Percentiles rank a stretch among this genome's conserved stretches.
Evolutionary conservation across 306 rosid genomes (phyloP).

Genomic region (Mimosa pudica): DNA sequence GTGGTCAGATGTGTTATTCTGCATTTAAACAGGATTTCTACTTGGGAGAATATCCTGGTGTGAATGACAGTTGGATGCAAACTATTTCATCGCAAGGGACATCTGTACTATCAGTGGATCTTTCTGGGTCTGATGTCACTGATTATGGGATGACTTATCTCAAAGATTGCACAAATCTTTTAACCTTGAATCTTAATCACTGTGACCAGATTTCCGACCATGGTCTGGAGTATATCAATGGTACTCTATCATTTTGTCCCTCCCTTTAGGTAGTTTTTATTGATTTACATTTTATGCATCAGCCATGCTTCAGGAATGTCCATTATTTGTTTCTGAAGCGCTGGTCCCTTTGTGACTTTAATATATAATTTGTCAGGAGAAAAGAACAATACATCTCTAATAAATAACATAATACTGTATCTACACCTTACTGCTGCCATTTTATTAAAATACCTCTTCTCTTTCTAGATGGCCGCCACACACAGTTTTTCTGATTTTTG

Average conservation of each 20-base stretch:
- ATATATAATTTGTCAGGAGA: slow-evolving; percentile 21
- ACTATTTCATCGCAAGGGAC: slow-evolving; percentile 65
- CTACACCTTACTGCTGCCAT: not conserved
- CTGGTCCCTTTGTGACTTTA: slow-evolving; percentile 24
- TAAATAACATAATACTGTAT: not conserved
- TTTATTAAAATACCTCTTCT: not conserved
- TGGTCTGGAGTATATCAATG: slow-evolving; percentile 53
- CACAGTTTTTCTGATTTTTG: slow-evolving; percentile 5
- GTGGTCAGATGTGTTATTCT: slow-evolving; percentile 5
- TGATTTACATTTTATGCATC: not conserved
- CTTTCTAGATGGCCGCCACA: not conserved
- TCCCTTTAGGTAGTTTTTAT: not conserved
- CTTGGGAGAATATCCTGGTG: slow-evolving; percentile 65
- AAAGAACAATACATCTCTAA: not conserved
- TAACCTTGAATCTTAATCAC: slow-evolving; percentile 54
- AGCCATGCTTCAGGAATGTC: not conserved
- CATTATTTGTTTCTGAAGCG: slow-evolving; percentile 1
- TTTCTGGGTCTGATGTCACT: slow-evolving; percentile 64
- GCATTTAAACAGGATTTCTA: slow-evolving; percentile 56
- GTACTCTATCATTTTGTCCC: slow-evolving; percentile 37
- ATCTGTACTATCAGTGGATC: slow-evolving; percentile 68
- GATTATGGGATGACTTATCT: slow-evolving; percentile 59
- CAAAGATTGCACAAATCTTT: slow-evolving; percentile 59
- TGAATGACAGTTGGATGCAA: slow-evolving; percentile 67
- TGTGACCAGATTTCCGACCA: slow-evolving; percentile 65